Base-by-base conservation (phyloP, 768 basidiomycete species). In the Tremella fuciformis region DNA sequence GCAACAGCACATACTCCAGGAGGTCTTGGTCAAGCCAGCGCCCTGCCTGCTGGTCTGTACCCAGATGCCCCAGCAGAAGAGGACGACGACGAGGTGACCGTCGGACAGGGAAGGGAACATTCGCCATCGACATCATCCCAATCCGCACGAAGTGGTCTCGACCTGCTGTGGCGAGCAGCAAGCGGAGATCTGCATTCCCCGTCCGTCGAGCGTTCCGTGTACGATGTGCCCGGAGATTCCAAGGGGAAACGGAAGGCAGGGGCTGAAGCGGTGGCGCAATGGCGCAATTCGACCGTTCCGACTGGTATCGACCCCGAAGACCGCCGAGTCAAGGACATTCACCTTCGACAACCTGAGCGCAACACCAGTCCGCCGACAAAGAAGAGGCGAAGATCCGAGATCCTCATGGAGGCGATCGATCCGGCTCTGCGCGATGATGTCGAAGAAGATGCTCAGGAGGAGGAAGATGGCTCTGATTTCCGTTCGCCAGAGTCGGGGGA, bases 161-260 rank as follows among this genome's bases (percentile, higher is more conserved):
- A 73, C 34, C 51, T 73, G 0, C 46, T 73, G 11, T 65, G 62
- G 58, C 51, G 62, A 50, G 71, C 71, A 22, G 65, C 61, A 0
- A 18, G n/a, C n/a, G 42, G 42, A 46, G 42, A 46, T 15, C 40
- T 52, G 1, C 62, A 60, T 26, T 38, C 58, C 1, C 24, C 54
- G 8, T 18, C 48, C 11, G 34, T 42, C 16, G 19, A 55, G 8
- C 29, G 29, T 34, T 24, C 54, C 18, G 46, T 57, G 4, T 58
- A 53, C n/a, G 49, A 52, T 15, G 46, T 48, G n/a, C 39, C 53
- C 4, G 58, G 53, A 29, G 70, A 73, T 11, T 53, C 56, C 34
- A 70, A 68, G 48, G 71, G 71, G 7, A 73, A 73, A 51, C 51
- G 71, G 8, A 73, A 73, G 53, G 71, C 71, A 7, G 71, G 71